Conservation (phyloP, 306 rosid species). For the Lagenaria siceraria region DNA sequence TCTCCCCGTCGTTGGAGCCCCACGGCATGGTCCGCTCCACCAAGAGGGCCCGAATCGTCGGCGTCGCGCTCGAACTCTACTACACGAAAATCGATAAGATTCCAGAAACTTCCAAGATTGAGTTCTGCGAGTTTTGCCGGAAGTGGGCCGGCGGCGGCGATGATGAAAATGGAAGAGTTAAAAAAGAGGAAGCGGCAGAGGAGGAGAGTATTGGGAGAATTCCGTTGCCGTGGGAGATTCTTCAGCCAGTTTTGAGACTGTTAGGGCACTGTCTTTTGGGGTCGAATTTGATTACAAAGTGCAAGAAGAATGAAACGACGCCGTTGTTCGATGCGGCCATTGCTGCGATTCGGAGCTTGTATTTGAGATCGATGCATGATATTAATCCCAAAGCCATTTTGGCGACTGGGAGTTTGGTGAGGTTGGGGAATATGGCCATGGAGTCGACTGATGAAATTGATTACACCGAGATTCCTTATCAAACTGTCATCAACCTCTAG, state of each 20-base stretch:
- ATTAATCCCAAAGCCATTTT: conserved; percentile 48
- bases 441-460: conserved; percentile 2
- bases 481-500: conserved; percentile 11
- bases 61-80: conserved; percentile 47
- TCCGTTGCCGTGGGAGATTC: conserved; percentile 57
- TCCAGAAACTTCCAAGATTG: conserved; percentile 32
- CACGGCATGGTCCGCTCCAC: conserved; percentile 59
- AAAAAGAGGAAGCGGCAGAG: not conserved
- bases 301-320: conserved; percentile 7
- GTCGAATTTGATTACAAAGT: not conserved
- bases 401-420: conserved; percentile 47
- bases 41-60: conserved; percentile 46
- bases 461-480: conserved; percentile 14
- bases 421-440: conserved; percentile 19
- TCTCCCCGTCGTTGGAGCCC: conserved; percentile 50
- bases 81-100: conserved; percentile 29
- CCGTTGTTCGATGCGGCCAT: not conserved
- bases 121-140: conserved; percentile 49
- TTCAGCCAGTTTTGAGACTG: conserved; percentile 48
- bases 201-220: conserved; percentile 24
- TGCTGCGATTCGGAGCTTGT: conserved; percentile 39
- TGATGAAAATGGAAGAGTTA: not conserved
- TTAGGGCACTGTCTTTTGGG: conserved; percentile 59
- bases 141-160: conserved; percentile 25
- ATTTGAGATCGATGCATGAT: conserved; percentile 57